These are phyloP conservation scores for Ophiostoma piceae DNA, from an alignment of 2,329 filamentous ascomycete genomes.

Conservation along the genomic window DNA sequence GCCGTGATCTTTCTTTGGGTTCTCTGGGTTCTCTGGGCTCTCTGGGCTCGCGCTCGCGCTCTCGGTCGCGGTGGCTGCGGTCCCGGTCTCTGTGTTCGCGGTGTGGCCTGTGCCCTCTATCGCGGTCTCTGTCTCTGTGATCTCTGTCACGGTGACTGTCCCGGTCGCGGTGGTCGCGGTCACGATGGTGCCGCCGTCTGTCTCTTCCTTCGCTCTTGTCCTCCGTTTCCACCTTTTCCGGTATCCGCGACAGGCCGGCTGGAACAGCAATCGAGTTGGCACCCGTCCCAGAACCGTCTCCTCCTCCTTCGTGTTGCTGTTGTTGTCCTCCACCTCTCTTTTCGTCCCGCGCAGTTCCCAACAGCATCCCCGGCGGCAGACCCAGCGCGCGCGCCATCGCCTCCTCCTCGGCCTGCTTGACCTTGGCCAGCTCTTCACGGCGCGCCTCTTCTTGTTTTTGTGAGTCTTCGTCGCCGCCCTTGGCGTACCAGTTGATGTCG, in stretches of 20 bases:
- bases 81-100: not conserved
- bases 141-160: not conserved
- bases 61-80: not conserved
- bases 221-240: conserved; percentile 31
- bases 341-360: not conserved
- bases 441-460: conserved; percentile 59
- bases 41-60: not conserved
- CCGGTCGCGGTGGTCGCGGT: not conserved
- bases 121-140: conserved; percentile 4
- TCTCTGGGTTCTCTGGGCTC: not conserved
- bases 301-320: conserved; percentile 40
- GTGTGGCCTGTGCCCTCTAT: not conserved
- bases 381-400: conserved; percentile 80
- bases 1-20: conserved; percentile 25
- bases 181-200: conserved; percentile 14
- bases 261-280: conserved; percentile 56
- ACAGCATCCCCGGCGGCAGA: conserved; percentile 47
- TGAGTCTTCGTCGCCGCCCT: conserved; percentile 47
- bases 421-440: conserved; percentile 69
- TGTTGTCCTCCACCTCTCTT: not conserved
- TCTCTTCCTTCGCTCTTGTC: conserved; percentile 26
- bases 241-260: conserved; percentile 14
- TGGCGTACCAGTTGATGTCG: conserved; percentile 61
- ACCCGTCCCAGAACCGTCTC: conserved; percentile 43
- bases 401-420: conserved; percentile 92